Evolutionary conservation across 768 basidiomycete species (phyloP).

Genomic region (Baorangia bicolor): DNA sequence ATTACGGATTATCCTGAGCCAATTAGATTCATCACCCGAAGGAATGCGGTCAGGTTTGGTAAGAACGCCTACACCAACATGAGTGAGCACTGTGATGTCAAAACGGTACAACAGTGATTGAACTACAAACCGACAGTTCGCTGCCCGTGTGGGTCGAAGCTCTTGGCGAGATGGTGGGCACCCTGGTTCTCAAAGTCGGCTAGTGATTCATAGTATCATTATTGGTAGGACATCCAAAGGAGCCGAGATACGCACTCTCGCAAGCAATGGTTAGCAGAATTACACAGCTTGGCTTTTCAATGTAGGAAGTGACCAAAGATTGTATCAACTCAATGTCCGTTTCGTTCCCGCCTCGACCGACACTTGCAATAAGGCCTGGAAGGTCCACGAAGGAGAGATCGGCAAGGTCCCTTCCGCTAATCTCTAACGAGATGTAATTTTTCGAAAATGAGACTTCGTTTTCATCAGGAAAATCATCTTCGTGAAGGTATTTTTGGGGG

Average conservation of each 20-base stretch:
- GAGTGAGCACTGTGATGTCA: not conserved
- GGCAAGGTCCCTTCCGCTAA: not conserved
- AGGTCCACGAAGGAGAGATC: slow-evolving; percentile 5
- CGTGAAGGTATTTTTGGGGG: not conserved
- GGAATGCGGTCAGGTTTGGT: slow-evolving; percentile 65
- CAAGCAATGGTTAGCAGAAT: slow-evolving; percentile 1
- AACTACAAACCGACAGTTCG: not conserved
- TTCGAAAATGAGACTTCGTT: slow-evolving; percentile 1
- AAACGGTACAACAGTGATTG: no score
- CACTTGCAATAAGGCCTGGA: slow-evolving; percentile 1
- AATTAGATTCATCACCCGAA: slow-evolving; percentile 27
- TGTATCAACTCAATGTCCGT: not conserved
- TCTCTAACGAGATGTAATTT: slow-evolving; percentile 2
- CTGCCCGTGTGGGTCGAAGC: not conserved
- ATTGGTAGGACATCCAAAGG: not conserved
- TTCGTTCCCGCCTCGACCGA: not conserved
- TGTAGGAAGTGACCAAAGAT: not conserved
- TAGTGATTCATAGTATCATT: not conserved
- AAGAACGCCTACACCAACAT: slow-evolving; percentile 51
- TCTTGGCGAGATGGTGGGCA: not conserved
- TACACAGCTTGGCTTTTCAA: not conserved
- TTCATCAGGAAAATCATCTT: not conserved
- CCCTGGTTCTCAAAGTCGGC: slow-evolving; percentile 7
- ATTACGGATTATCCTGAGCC: slow-evolving; percentile 55
- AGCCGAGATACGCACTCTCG: not conserved